phyloP scores from a whole-genome alignment of 106 monocot species.

The Vanilla planifolia region DNA sequence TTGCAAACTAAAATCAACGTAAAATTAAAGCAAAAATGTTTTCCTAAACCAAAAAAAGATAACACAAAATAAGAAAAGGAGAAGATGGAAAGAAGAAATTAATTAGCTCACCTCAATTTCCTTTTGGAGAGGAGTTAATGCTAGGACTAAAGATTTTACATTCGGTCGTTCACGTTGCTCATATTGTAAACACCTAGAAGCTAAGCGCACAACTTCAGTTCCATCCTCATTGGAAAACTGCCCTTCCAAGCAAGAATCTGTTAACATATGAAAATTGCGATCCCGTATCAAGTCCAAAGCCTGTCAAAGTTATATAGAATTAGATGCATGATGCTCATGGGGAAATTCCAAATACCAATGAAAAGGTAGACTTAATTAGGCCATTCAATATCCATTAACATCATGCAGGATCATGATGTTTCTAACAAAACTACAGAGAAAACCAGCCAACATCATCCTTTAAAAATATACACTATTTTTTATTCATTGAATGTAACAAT shows the following conservation, averaged over 20 bases:
- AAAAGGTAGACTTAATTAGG: not conserved
- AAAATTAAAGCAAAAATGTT: no score
- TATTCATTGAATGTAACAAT: not conserved
- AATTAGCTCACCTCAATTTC: conserved; percentile 40
- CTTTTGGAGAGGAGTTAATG: conserved; percentile 64
- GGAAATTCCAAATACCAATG: no score
- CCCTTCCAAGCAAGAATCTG: conserved; percentile 78
- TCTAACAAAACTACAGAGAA: not conserved
- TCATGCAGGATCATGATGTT: not conserved
- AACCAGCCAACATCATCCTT: not conserved
- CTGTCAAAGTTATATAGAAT: conserved; percentile 23
- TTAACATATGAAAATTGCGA: conserved; percentile 67
- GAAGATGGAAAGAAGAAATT: not conserved
- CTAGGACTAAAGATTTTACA: conserved; percentile 52
- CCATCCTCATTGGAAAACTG: conserved; percentile 91
- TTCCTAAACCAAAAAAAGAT: no score
- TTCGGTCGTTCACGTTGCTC: conserved; percentile 75
- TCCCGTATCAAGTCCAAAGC: conserved; percentile 75
- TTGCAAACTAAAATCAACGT: no score
- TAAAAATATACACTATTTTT: not conserved
- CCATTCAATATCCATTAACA: not conserved
- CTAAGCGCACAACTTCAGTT: conserved; percentile 71
- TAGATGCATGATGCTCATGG: not conserved
- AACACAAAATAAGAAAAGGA: no score
- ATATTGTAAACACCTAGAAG: conserved; percentile 80